Evolutionary conservation across 768 basidiomycete species (phyloP), one percentile per base, ranked within the genome.

Genomic region (Mycena polygramma): DNA sequence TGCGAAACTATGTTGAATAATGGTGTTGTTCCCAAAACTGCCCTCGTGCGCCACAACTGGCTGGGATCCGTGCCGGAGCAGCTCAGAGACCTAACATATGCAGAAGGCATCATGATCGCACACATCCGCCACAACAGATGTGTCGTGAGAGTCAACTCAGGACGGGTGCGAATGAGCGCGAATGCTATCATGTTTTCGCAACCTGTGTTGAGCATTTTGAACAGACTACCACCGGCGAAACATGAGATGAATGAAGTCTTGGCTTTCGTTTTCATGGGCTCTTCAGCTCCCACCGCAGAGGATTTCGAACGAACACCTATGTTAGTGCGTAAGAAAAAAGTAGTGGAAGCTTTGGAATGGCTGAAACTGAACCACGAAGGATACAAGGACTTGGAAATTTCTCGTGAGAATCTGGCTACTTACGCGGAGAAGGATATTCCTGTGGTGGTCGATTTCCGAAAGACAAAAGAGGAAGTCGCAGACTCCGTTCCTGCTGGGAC

Each of bases 121-220:
- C 3, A 11, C 3, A 11, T 49, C 6, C 48, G 48, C n/a, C 48
- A 49, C 20, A 49, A 49, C 11, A 15, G 48, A n/a, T 49, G 48
- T 11, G 48, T 49, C 7, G 48, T 49, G 7, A n/a, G 48, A 11
- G 48, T 49, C 3, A 49, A 49, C 22, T 30, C 52, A 10, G 52
- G 52, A 6, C 20, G 52, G 14, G 52, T 53, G 4, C 7, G 52
- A 17, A 53, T 53, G 52, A 53, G 52, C 35, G 52, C 77, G 11
- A 79, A 82, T 77, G 77, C 75, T 14, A 72, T 82, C 8, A 70
- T 74, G 11, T 81, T 79, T 70, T 71, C 74, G 51, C 65, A 73
- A 17, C 80, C 80, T 0, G 69, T 75, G 4, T 57, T 66, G 0
- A 78, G 78, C 78, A 7, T 49, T 7, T 49, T 49, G 48, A 49